Evolutionary conservation across 2,329 filamentous ascomycete species (phyloP), one percentile per base, ranked within the genome.

Genomic region (Calonectria pauciramosa): DNA sequence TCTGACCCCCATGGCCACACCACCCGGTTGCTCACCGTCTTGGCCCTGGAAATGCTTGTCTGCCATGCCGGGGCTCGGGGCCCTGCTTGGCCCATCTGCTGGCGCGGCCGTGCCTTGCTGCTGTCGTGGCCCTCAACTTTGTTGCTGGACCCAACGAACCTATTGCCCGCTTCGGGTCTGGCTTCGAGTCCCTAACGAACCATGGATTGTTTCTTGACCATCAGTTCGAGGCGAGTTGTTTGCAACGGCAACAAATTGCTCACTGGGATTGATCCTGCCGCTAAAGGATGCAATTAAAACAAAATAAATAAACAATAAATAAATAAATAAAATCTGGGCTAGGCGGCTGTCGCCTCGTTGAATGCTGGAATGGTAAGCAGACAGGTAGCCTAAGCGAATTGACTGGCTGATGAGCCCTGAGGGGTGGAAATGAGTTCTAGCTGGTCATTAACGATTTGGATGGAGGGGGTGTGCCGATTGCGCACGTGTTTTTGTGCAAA

Each of bases 381-480:
- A 41, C 34, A 54, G 47, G 73, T 34, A 41, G 16, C 23, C 34
- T 30, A 63, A n/a, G 49, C 52, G 64, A 49, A 38, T 60, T 59
- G 67, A 73, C 67, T 73, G 71, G 71, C 60, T 52, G n/a, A 32
- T 32, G 47, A 63, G 38, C 36, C 70, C 51, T 41, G 51, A 52
- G 30, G 44, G 47, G 70, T 75, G 73, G 73, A 75, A 75, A 75
- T 75, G 73, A 73, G 52, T 32, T 60, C 14, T 23, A 59, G 49
- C 54, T 32, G 65, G 51, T 28, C 16, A 23, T 60, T n/a, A 54
- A 30, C 60, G 52, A 44, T 67, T 59, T 36, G 10, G 9, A 26
- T 34, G 41, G 56, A 32, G 20, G 68, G 56, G 68, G 44, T 36
- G 64, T 32, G n/a, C 49, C 8, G 16, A 23, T 32, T 68, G 26